Evolutionary conservation across 2,329 filamentous ascomycete genomes (phyloP), one percentile per base, ranked within the genome.

Genomic region (Dactylellina cionopaga): DNA sequence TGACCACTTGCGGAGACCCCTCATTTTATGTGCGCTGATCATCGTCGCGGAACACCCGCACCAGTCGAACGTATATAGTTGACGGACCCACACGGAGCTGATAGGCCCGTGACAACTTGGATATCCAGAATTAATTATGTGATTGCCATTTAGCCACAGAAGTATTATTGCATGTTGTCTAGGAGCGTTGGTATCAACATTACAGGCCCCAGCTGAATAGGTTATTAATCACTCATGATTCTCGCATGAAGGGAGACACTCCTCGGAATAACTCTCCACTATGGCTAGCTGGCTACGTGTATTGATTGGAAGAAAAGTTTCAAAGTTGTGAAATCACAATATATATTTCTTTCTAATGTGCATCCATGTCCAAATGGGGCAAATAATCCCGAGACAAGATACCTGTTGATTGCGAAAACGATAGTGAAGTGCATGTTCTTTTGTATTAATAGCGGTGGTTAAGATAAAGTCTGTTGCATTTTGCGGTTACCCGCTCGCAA

Each of bases 11-110:
- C 31, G 55, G 64, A 44, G 29, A 55, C 47, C 64, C 55, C 17
- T 55, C 13, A 17, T 27, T 41, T 69, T 69, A 69, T 54, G 55
- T 55, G 54, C 15, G 54, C 13, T 29, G 64, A 60, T 62, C 52
- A 47, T 24, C 17, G n/a, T 37, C 58, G 37, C 29, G 29, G 29
- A 11, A 33, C 29, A 33, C 29, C 11, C 5, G 29, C 11, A 5
- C 29, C 29, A 33, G n/a, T n/a, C n/a, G n/a, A n/a, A n/a, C n/a
- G n/a, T n/a, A n/a, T n/a, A n/a, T n/a, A n/a, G n/a, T n/a, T n/a
- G n/a, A n/a, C n/a, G n/a, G n/a, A n/a, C n/a, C n/a, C n/a, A n/a
- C n/a, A n/a, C n/a, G n/a, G n/a, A n/a, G n/a, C n/a, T n/a, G n/a
- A n/a, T n/a, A n/a, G n/a, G n/a, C n/a, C n/a, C n/a, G n/a, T n/a